Percentiles rank a stretch among this genome's conserved stretches.
phyloP scores from a whole-genome alignment of 192 early-diverging fungal genomes.

The Rhizoclosmatium globosum region DNA sequence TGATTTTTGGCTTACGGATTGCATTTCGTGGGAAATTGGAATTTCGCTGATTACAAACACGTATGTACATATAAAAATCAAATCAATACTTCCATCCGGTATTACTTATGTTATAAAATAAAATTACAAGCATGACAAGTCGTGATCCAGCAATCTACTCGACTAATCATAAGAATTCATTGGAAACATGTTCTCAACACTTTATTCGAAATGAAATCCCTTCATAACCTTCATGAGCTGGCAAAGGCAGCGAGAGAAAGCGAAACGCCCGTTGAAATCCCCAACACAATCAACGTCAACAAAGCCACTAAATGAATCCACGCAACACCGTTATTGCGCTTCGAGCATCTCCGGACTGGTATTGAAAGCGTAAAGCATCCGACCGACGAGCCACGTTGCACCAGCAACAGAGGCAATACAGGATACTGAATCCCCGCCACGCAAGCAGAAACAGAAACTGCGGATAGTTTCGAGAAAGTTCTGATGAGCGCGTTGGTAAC shows the following conservation, averaged over 20 bases:
- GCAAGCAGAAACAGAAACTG: slow-evolving; percentile 61
- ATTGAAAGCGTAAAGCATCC: slow-evolving; percentile 64
- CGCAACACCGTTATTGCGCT: slow-evolving; percentile 53
- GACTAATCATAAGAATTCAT: too few species aligned
- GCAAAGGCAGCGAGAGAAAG: not conserved
- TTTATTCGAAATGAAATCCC: not conserved
- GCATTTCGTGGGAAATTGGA: too few species aligned
- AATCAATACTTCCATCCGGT: too few species aligned
- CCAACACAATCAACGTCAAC: slow-evolving; percentile 10
- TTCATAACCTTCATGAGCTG: not conserved
- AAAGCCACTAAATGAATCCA: slow-evolving; percentile 21
- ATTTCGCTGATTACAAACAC: too few species aligned
- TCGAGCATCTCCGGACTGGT: slow-evolving; percentile 66
- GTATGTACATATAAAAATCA: not conserved
- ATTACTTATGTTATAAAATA: too few species aligned
- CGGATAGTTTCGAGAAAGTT: slow-evolving; percentile 74
- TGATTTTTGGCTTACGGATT: not conserved
- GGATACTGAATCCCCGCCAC: slow-evolving; percentile 67
- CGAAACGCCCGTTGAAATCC: not conserved
- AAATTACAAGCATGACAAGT: too few species aligned
- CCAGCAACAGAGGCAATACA: slow-evolving; percentile 60
- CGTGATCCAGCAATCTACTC: too few species aligned
- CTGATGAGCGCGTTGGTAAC: slow-evolving; percentile 59
- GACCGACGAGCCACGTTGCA: slow-evolving; percentile 57
- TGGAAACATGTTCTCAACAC: too few species aligned